Evolutionary conservation across 1,139 yeast genomes (phyloP).

Genomic region (Pneumocystis sp.): DNA sequence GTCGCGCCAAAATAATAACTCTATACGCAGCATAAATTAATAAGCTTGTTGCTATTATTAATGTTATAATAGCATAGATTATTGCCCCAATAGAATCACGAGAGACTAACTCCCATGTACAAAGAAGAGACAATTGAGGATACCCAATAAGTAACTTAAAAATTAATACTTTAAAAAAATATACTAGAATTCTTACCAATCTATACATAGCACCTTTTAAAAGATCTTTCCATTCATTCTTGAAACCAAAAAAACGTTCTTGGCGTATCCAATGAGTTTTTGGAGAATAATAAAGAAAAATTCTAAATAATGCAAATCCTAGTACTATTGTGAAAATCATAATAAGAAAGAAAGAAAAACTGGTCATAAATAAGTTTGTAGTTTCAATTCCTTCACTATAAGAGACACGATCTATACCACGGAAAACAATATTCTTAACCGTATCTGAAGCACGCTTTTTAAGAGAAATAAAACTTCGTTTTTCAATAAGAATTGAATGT

Average conservation of each 20-base stretch:
- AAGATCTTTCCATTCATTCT: conserved; percentile 64
- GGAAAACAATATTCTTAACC: conserved; percentile 73
- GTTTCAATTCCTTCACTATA: conserved; percentile 72
- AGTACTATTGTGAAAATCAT: conserved; percentile 53
- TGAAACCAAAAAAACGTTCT: conserved; percentile 46
- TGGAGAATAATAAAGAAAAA: conserved; percentile 49
- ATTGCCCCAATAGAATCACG: conserved; percentile 74
- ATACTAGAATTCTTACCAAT: conserved; percentile 33
- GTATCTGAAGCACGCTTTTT: conserved; percentile 27
- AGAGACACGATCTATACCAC: conserved; percentile 89
- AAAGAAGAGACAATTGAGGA: conserved; percentile 68
- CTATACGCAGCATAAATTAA: conserved; percentile 60
- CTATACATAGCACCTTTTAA: conserved; percentile 83
- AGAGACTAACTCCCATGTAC: conserved; percentile 78
- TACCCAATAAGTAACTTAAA: conserved; percentile 14
- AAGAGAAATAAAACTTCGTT: conserved; percentile 11
- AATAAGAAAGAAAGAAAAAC: conserved; percentile 67
- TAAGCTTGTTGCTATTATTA: conserved; percentile 42
- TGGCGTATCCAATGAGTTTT: conserved; percentile 42
- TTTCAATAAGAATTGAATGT: conserved; percentile 6
- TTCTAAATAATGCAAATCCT: conserved; percentile 48
- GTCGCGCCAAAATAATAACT: conserved; percentile 56
- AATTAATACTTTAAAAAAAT: background rate
- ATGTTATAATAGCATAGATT: conserved; percentile 59
- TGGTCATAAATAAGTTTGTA: conserved; percentile 73